Evolutionary conservation across 495 filamentous ascomycete species (phyloP).

Genomic region (Penicillium fimorum): DNA sequence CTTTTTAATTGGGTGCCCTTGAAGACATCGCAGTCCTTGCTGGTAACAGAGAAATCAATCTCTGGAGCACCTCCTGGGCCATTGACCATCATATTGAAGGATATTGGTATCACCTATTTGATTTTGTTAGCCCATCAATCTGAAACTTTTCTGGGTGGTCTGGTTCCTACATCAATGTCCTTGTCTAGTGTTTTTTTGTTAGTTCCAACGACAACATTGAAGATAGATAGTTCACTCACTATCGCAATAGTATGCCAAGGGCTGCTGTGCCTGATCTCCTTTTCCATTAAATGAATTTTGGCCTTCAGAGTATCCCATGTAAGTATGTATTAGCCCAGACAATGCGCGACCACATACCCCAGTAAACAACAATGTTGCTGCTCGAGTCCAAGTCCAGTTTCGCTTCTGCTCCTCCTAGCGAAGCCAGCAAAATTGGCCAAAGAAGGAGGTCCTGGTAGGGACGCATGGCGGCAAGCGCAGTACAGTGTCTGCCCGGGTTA

Average conservation of each 20-base stretch:
- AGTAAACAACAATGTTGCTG: slow-evolving; percentile 60
- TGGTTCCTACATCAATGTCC: slow-evolving; percentile 40
- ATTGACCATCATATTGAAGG: slow-evolving; percentile 59
- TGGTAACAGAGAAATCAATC: slow-evolving; percentile 61
- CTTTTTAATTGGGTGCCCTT: slow-evolving; percentile 53
- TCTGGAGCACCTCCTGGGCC: slow-evolving; percentile 48
- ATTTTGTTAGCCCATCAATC: slow-evolving; percentile 6
- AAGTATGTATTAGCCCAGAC: not conserved
- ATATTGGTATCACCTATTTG: slow-evolving; percentile 55
- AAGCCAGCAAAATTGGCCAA: slow-evolving; percentile 28
- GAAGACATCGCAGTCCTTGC: slow-evolving; percentile 57
- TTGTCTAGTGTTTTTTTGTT: slow-evolving; percentile 20
- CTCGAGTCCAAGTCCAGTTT: slow-evolving; percentile 43
- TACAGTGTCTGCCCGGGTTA: not conserved
- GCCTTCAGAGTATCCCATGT: slow-evolving; percentile 32
- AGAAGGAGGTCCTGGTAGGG: slow-evolving; percentile 26
- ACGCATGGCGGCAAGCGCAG: slow-evolving; percentile 24
- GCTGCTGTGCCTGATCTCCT: slow-evolving; percentile 49
- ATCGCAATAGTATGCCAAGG: slow-evolving; percentile 57
- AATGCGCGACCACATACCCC: slow-evolving; percentile 43
- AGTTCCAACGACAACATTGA: not conserved
- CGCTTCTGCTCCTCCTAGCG: slow-evolving; percentile 36
- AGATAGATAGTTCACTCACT: slow-evolving; percentile 36
- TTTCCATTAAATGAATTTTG: slow-evolving; percentile 56
- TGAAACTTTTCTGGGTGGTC: no score